These are phyloP conservation scores for Ganoderma leucocontextum DNA, from an alignment of 1,284 basidiomycete genomes.

Conservation along the genomic window DNA sequence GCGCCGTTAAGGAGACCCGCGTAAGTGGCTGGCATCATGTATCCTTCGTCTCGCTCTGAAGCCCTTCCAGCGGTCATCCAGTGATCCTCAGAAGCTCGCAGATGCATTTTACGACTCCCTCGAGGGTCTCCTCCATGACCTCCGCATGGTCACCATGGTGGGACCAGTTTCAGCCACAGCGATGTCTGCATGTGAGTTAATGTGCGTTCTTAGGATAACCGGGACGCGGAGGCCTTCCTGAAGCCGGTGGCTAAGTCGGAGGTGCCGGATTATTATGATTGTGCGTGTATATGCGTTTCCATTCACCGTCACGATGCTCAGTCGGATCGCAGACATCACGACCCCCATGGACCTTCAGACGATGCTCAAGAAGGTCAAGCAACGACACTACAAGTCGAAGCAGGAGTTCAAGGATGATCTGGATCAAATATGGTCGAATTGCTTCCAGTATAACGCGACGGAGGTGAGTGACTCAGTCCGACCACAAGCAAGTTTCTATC, in stretches of 20 bases:
- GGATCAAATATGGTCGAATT: slow-evolving; percentile 97
- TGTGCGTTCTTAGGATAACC: slow-evolving; percentile 69
- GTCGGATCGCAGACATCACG: slow-evolving; percentile 70
- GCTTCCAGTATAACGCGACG: slow-evolving; percentile 90
- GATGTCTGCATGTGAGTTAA: slow-evolving; percentile 27
- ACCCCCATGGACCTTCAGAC: slow-evolving; percentile 95
- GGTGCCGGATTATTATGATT: slow-evolving; percentile 89
- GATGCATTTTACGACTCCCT: slow-evolving; percentile 93
- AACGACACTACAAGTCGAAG: slow-evolving; percentile 92
- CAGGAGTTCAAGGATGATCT: slow-evolving; percentile 93
- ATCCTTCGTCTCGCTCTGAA: slow-evolving; percentile 9
- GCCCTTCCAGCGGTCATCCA: slow-evolving; percentile 55
- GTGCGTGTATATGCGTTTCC: slow-evolving; percentile 52
- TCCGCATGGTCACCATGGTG: slow-evolving; percentile 82
- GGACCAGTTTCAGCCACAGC: slow-evolving; percentile 29
- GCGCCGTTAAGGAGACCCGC: slow-evolving; percentile 78
- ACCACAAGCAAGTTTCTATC: background rate
- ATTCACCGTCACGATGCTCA: slow-evolving; percentile 16
- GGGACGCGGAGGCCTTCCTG: slow-evolving; percentile 88
- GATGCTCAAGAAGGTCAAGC: slow-evolving; percentile 92
- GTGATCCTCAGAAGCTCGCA: slow-evolving; percentile 75
- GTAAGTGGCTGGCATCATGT: slow-evolving; percentile 54
- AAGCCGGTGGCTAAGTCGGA: slow-evolving; percentile 89
- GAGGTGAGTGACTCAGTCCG: slow-evolving; percentile 64
- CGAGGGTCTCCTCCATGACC: slow-evolving; percentile 86